Evolutionary conservation across 352 stramenopile genomes (phyloP).

Genomic region (Globisporangium cystogenes): DNA sequence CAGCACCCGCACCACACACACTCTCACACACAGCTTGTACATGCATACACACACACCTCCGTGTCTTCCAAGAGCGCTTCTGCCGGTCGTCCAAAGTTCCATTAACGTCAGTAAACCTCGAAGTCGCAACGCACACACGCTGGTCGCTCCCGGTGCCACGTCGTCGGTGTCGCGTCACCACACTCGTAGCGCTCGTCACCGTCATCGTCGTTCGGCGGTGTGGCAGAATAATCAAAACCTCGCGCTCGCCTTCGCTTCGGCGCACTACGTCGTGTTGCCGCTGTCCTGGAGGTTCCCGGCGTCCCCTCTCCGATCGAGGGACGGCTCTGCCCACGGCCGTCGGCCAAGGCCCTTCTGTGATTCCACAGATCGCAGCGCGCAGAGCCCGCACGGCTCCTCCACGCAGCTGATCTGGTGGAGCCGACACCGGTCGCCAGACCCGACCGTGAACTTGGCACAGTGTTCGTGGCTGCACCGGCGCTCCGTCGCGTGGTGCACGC

Average conservation of each 20-base stretch:
- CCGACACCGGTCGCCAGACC: constrained; percentile 22
- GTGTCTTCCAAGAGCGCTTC: neutral
- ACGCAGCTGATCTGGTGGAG: constrained; percentile 47
- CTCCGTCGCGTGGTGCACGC: constrained; percentile 34
- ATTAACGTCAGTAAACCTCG: neutral
- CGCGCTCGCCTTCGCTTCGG: neutral
- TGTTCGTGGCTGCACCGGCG: constrained; percentile 45
- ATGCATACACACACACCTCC: neutral
- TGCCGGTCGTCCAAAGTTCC: neutral
- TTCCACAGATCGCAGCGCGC: constrained; percentile 22
- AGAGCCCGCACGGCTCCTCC: constrained; percentile 49
- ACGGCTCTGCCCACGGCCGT: neutral
- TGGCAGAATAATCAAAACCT: neutral
- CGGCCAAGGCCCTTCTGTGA: neutral
- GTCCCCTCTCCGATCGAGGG: neutral
- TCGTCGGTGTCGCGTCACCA: no score
- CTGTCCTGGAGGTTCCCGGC: constrained; percentile 6
- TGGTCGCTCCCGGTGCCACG: neutral
- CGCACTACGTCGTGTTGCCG: constrained; percentile 5
- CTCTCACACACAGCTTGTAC: neutral
- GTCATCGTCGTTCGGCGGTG: no score
- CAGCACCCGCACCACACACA: neutral
- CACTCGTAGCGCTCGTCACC: neutral
- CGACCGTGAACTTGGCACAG: constrained; percentile 60
- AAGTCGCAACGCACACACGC: neutral